A percentile compares a stretch with the other conserved stretches of the same genome.
phyloP scores from a whole-genome alignment of 2,329 filamentous ascomycete species.

The Tolypocladium album region DNA sequence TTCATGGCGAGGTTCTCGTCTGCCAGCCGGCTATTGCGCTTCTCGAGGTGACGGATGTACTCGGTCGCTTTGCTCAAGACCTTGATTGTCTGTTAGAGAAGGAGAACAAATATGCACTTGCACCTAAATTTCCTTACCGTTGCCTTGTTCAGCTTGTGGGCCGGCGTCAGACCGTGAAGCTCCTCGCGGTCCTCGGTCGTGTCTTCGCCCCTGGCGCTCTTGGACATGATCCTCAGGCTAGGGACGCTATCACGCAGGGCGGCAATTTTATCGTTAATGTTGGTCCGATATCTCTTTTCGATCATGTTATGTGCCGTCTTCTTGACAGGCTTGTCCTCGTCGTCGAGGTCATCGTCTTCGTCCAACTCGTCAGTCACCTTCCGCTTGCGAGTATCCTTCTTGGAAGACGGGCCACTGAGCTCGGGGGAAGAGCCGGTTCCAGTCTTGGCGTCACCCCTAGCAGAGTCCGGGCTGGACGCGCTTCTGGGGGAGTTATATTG shows the following conservation, averaged over 20 bases:
- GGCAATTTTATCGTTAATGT: constrained; percentile 94
- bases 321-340: constrained; percentile 52
- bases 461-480: constrained; percentile 47
- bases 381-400: constrained; percentile 49
- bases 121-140: constrained; percentile 41
- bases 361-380: constrained; percentile 52
- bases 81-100: constrained; percentile 19
- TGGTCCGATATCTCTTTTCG: constrained; percentile 91
- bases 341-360: constrained; percentile 43
- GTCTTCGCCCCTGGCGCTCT: constrained; percentile 57
- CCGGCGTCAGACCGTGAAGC: constrained; percentile 62
- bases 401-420: constrained; percentile 27
- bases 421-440: constrained; percentile 51
- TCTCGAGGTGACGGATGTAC: constrained; percentile 89
- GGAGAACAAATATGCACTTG: no score
- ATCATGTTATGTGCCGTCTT: constrained; percentile 98
- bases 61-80: constrained; percentile 90
- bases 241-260: constrained; percentile 87
- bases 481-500: constrained; percentile 50
- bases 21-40: constrained; percentile 69
- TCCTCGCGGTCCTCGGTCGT: constrained; percentile 68
- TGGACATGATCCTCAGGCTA: constrained; percentile 74
- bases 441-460: constrained; percentile 34
- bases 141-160: constrained; percentile 96
- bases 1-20: constrained; percentile 78